Evolutionary conservation across 2,329 filamentous ascomycete species (phyloP).

Genomic region (Penicillium sumatraense): DNA sequence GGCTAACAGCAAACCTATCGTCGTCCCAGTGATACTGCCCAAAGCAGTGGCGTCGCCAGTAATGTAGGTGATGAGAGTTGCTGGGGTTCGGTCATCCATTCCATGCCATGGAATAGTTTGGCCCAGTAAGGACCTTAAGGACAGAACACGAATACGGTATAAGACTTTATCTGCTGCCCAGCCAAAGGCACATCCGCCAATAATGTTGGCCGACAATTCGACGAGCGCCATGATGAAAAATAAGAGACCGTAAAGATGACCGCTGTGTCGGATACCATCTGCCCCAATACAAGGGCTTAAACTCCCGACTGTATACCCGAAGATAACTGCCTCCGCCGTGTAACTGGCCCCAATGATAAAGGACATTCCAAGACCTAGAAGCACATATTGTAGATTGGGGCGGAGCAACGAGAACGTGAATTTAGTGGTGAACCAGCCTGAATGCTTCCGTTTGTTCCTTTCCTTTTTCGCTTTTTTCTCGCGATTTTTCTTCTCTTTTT

Average conservation of each 20-base stretch:
- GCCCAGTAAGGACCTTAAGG: constrained; percentile 65
- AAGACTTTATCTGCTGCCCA: constrained; percentile 66
- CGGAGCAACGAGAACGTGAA: constrained; percentile 45
- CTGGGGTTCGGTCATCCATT: constrained; percentile 64
- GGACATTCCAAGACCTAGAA: constrained; percentile 57
- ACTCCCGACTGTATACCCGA: constrained; percentile 62
- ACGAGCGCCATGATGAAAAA: constrained; percentile 64
- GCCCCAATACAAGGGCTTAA: constrained; percentile 58
- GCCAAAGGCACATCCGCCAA: constrained; percentile 63
- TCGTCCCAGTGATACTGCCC: constrained; percentile 70
- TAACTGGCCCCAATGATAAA: constrained; percentile 61
- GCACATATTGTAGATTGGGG: constrained; percentile 49
- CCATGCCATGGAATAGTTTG: constrained; percentile 74
- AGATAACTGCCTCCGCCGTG: constrained; percentile 60
- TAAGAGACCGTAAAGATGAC: constrained; percentile 59
- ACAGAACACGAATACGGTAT: constrained; percentile 64
- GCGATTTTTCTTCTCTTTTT: constrained; percentile 20
- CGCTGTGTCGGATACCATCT: constrained; percentile 53
- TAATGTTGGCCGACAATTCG: constrained; percentile 63
- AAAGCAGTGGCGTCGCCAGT: constrained; percentile 71
- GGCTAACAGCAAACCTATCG: constrained; percentile 70
- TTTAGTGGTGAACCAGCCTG: constrained; percentile 30
- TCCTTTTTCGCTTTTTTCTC: constrained; percentile 14
- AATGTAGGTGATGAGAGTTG: constrained; percentile 66
- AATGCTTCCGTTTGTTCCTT: constrained; percentile 20